Evolutionary conservation across 129 eudicot genomes (phyloP), one percentile per base, ranked within the genome.

Genomic region (Dittrichia graveolens): DNA sequence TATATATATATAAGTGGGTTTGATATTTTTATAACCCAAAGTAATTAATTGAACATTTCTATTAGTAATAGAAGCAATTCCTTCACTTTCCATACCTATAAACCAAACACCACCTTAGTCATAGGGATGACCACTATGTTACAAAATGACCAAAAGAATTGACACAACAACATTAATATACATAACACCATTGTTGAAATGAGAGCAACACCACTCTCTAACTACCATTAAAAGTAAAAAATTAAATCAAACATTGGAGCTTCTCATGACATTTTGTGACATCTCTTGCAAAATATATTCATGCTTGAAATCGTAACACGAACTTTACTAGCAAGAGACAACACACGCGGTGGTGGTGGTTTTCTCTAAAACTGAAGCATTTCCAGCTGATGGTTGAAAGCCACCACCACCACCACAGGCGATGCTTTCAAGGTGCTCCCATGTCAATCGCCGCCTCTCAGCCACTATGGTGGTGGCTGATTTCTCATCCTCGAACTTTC

Each of bases 341-440:
- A 65, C 74, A 54, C 87, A 79, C 3, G n/a, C n/a, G 16, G 80
- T 15, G 40, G 84, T 52, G 3, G 76, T 47, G 5, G 82, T 48
- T 65, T 73, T 80, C 70, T 72, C 64, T 48, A 74, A 62, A 65
- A 67, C 79, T 34, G 80, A 79, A 52, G 67, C 46, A 56, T 40
- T 78, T 49, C 77, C 80, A 57, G 31, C 78, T 8, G 64, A 4
- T 3, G 85, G 81, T 55, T 76, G 79, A 47, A 72, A 61, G 38
- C 62, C 48, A 42, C 69, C 43, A 65, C 69, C 43, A 65, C 41
- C 61, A 15, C 31, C 31, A 24, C 31, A 24, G 31, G 87, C 87
- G 34, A 76, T 75, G 46, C 55, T 83, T 67, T 88, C 95, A 11
- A 85, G 80, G 55, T 59, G 84, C 34, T 85, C 88, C 95, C 95